Conservation (phyloP, 2,329 filamentous ascomycete species). For the Mycocentrospora acerina region DNA sequence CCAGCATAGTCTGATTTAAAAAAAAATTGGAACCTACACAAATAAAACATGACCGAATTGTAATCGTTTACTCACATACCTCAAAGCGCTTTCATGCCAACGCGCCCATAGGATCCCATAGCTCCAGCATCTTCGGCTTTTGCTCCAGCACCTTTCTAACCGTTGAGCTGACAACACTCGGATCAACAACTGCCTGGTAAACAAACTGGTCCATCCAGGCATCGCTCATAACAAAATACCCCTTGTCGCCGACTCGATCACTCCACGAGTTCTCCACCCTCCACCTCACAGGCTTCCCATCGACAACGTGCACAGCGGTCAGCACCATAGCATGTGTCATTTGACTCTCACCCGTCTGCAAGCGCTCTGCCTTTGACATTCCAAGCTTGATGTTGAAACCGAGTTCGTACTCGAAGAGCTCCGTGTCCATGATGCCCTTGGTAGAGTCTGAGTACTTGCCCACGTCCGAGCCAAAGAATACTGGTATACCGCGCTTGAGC, state of each 20-base stretch:
- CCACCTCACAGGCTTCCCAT: slow-evolving; percentile 72
- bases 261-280: slow-evolving; percentile 88
- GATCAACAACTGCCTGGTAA: slow-evolving; percentile 84
- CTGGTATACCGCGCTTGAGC: slow-evolving; percentile 74
- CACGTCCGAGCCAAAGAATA: slow-evolving; percentile 89
- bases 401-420: slow-evolving; percentile 75
- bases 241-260: slow-evolving; percentile 66
- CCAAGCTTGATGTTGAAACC: slow-evolving; percentile 77
- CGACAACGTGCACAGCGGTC: slow-evolving; percentile 76
- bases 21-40: too few species aligned
- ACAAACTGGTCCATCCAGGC: slow-evolving; percentile 66
- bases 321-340: slow-evolving; percentile 96
- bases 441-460: slow-evolving; percentile 73
- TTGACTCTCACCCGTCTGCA: slow-evolving; percentile 71
- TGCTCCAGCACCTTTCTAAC: slow-evolving; percentile 70
- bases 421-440: slow-evolving; percentile 77
- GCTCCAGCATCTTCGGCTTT: slow-evolving; percentile 61
- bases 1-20: too few species aligned
- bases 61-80: too few species aligned
- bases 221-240: slow-evolving; percentile 90
- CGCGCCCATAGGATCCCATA: slow-evolving; percentile 81
- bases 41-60: neutral
- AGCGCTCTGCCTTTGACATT: slow-evolving; percentile 73
- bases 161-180: slow-evolving; percentile 59
- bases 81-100: slow-evolving; percentile 50